Base-by-base conservation (phyloP, 768 basidiomycete species). In the Hemileccinum rubropunctum region DNA sequence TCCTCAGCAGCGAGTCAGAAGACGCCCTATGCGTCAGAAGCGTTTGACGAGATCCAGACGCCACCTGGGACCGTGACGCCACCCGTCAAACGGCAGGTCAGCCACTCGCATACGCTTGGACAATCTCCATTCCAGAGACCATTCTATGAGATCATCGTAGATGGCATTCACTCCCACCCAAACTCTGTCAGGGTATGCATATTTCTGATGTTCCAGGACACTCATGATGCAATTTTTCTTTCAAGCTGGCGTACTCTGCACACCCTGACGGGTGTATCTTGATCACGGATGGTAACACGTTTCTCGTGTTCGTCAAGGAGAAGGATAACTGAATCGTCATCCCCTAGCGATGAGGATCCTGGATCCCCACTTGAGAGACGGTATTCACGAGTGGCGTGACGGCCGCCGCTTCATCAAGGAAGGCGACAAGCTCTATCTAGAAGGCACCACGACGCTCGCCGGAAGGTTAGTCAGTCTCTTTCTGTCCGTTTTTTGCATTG, bases 101-200 rank as follows among this genome's bases (percentile, higher is more conserved):
- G 27, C 17, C 53, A 58, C 1, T 42, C 49, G 56, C 78, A 76
- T 7, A 66, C 74, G 44, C 65, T 77, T 11, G 74, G 77, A 36
- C 75, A 76, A 57, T 42, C 61, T 34, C 61, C 68, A 18, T 82
- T 83, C 70, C 75, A 76, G 58, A 73, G 90, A 54, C 93, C 93
- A 13, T 95, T 82, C 68, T 95, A 90, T 60, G 91, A 86, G 47
- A 72, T 95, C 46, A 95, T 95, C 54, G 91, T 91, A 7, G 93
- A 95, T 64, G 93, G 92, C 1, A 82, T 93, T 47, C 93, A 95
- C 63, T 88, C 83, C 12, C 92, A 95, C 66, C 92, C 93, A 14
- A 90, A 92, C 64, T 90, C 90, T 38, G 88, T 95, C 49, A 76
- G 88, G 59, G 88, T 93, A 66, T 48, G 84, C 73, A 38, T 18